Evolutionary conservation across 768 basidiomycete genomes (phyloP), one percentile per base, ranked within the genome.

Genomic region (Pholiota conissans): DNA sequence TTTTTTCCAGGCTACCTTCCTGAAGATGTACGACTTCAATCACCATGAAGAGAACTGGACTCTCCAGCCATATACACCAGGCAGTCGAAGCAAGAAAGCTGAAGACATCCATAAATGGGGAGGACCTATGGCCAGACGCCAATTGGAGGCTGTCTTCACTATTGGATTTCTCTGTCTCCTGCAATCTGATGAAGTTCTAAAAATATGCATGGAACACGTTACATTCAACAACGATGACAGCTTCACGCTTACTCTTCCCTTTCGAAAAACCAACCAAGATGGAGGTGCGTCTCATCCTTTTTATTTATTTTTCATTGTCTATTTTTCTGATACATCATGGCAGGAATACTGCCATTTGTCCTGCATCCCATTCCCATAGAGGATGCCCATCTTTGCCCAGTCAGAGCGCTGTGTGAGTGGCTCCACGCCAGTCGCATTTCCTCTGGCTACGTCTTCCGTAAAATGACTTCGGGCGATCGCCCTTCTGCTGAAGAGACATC

Each of bases 351-450:
- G 56, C 59, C 63, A 16, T 65, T 56, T 56, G 28, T 27, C 37
- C 61, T 76, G 2, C 65, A 66, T 16, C 20, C 26, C 26, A 46
- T 74, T 0, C 65, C 64, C 1, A 40, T 60, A 2, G 49, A 67
- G 2, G 62, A 72, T 42, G 66, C 66, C 0, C 69, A 74, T 49
- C 35, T 76, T 2, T 76, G 75, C 50, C 68, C 71, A 2, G 69
- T 74, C 8, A 55, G 65, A 22, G 74, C 73, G 9, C 32, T 74
- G 14, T 63, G 67, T n/a, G 61, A 62, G 0, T 76, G 74, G 72
- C 52, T 74, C 5, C 1, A 39, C 0, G 58, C 50, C 5, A 63
- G 46, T 27, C n/a, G 34, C 6, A 57, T 27, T 55, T 70, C 39
- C 55, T 18, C 2, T 26, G 75, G 74, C 5, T 74, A 69, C 59